Evolutionary conservation across 2,329 filamentous ascomycete genomes (phyloP), one percentile per base, ranked within the genome.

Genomic region (Botrytis squamosa): DNA sequence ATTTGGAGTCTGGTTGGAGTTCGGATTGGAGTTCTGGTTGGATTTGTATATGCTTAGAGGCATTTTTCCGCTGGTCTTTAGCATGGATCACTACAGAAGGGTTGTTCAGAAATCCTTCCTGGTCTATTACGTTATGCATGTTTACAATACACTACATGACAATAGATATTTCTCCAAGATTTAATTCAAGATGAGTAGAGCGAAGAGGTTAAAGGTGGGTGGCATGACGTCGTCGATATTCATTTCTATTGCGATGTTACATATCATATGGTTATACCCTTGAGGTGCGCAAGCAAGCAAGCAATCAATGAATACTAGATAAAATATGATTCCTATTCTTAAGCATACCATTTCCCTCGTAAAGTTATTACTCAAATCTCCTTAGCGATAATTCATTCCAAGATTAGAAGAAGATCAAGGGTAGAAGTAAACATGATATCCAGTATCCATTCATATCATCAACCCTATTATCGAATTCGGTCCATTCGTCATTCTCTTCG

Each of bases 1-100:
- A 40, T 71, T 49, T 71, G 69, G 69, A 71, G 69, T 71, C 44
- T 52, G 25, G 57, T 14, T 52, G 69, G 65, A 55, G 46, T 68
- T 68, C 22, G 10, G 49, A 33, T 42, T 4, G 65, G 65, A 29
- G 49, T 66, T 66, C 20, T 36, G 63, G 38, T 46, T 60, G 67
- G n/a, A 4, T 10, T 71, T 33, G 16, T 71, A 64, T 40, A 70
- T 63, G 55, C 36, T 36, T 36, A 71, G 57, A 71, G 42, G 33
- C 40, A 57, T 44, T 59, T 36, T 63, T 12, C 22, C 12, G 38
- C 7, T 42, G 36, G 36, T 29, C 42, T n/a, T 49, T 49, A 33
- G 33, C 42, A 65, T 40, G 33, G 68, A 40, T 52, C 36, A 71
- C 59, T 52, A 42, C 65, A 68, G 36, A 68, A 57, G 36, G 38